Base-by-base conservation (phyloP, 2,329 filamentous ascomycete genomes). In the Monosporascus sp. region DNA sequence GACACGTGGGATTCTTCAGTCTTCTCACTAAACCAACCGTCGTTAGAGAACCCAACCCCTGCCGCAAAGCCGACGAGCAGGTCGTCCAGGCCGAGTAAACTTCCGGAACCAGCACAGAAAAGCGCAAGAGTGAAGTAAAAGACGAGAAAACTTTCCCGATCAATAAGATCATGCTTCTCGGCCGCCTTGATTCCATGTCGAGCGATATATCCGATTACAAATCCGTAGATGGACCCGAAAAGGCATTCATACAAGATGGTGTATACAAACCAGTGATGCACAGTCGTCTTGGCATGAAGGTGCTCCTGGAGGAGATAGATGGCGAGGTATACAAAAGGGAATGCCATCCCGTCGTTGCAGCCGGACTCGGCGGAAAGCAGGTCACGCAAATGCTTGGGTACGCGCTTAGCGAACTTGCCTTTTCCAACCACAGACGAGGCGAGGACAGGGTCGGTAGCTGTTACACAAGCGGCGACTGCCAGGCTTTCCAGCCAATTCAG, bases 311-410 rank as follows among this genome's bases (percentile, higher is more conserved):
- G 89, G 47, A 97, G 81, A 70, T 97, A 97, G 31, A 97, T 76
- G 1, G 89, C 87, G 31, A 99, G 79, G 68, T 99, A 99, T 64
- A 99, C 83, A 70, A 99, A 99, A 0, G 94, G 94, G 67, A 99
- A 99, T 1, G 94, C 94, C 94, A 99, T 99, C 72, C 94, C 94
- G 70, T 99, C 94, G 79, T 99, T 99, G 75, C 94, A 99, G 31
- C 94, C 94, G 7, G 94, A 99, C 73, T 99, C 94, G 52, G 92
- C 92, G 5, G 94, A 99, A 14, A 99, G 78, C 49, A 99, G 69
- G 73, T 99, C 94, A 78, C 94, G 83, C 74, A 99, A 76, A 84
- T 99, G 94, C 76, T 97, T 97, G 22, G 94, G 94, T 5, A 99
- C 91, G 58, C 94, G 85, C 75, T 96, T 96, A 37, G 94, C 93